These are phyloP conservation scores for Yamadazyma tumulicola DNA, from an alignment of 805 yeast genomes.

Conservation along the genomic window DNA sequence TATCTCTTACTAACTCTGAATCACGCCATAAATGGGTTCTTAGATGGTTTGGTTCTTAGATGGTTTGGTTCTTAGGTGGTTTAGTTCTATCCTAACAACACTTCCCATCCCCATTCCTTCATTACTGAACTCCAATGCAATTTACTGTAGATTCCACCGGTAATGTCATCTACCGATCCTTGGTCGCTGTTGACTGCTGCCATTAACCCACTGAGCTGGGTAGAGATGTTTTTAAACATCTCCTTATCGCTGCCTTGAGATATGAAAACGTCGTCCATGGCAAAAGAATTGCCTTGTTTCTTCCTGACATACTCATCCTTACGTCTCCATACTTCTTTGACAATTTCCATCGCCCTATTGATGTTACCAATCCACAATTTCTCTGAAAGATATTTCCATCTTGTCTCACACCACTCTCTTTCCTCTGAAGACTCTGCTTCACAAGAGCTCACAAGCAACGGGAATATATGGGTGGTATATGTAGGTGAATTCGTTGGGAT, in stretches of 20 bases:
- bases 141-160: conserved; percentile 44
- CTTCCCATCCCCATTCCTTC: conserved; percentile 79
- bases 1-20: background rate
- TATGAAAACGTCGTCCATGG: conserved; percentile 13
- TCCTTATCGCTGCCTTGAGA: conserved; percentile 16
- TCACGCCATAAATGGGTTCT: no score
- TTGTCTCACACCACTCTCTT: conserved; percentile 54
- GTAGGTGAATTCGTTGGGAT: conserved; percentile 59
- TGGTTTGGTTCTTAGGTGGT: no score
- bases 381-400: conserved; percentile 54
- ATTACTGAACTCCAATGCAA: conserved; percentile 68
- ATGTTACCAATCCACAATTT: conserved; percentile 65
- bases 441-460: conserved; percentile 61
- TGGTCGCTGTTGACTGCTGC: conserved; percentile 34
- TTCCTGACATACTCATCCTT: conserved; percentile 42
- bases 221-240: conserved; percentile 23
- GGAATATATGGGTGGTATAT: conserved; percentile 60
- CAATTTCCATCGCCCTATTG: conserved; percentile 63
- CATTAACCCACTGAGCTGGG: conserved; percentile 38
- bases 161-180: conserved; percentile 28
- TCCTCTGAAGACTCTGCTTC: conserved; percentile 59
- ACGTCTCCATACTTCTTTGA: conserved; percentile 68
- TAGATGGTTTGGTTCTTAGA: no score
- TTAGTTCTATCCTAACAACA: conserved; percentile 53
- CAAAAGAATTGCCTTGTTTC: conserved; percentile 16